Evolutionary conservation across 768 basidiomycete genomes (phyloP).

Genomic region (Termitomyces sp.): DNA sequence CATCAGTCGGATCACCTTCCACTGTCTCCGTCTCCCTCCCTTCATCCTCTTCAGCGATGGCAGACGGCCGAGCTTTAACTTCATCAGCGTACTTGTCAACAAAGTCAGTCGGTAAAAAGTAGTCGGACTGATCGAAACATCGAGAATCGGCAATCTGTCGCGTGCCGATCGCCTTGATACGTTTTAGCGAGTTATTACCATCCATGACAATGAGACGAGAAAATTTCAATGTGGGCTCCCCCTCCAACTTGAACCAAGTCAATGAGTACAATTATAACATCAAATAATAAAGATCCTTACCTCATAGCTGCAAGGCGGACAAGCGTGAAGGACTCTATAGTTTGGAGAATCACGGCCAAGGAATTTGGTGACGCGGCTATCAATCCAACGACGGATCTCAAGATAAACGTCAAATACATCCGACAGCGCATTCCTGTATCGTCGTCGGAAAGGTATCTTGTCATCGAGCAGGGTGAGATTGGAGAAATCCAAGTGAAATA

Average conservation of each 20-base stretch:
- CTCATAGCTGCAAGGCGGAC: too few relatives aligned
- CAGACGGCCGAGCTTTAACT: too few relatives aligned
- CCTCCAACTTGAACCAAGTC: slow-evolving; percentile 18
- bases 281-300: slow-evolving; percentile 9
- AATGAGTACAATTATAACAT: background rate
- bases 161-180: slow-evolving; percentile 11
- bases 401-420: slow-evolving; percentile 37
- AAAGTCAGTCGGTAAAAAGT: slow-evolving; percentile 18
- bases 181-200: slow-evolving; percentile 25
- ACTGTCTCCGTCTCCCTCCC: background rate
- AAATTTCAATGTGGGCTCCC: slow-evolving; percentile 24
- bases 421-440: too few relatives aligned
- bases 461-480: too few relatives aligned
- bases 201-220: slow-evolving; percentile 19
- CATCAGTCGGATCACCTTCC: too few relatives aligned
- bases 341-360: too few relatives aligned
- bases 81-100: too few relatives aligned
- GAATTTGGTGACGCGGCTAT: slow-evolving; percentile 13
- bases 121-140: too few relatives aligned
- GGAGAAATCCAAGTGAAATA: too few relatives aligned
- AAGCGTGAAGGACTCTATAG: slow-evolving; percentile 31
- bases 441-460: too few relatives aligned
- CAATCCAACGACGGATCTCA: slow-evolving; percentile 4
- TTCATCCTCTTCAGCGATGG: background rate
- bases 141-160: too few relatives aligned